These are phyloP conservation scores for Cenococcum geophilum DNA, from an alignment of 495 filamentous ascomycete species.

Conservation along the genomic window DNA sequence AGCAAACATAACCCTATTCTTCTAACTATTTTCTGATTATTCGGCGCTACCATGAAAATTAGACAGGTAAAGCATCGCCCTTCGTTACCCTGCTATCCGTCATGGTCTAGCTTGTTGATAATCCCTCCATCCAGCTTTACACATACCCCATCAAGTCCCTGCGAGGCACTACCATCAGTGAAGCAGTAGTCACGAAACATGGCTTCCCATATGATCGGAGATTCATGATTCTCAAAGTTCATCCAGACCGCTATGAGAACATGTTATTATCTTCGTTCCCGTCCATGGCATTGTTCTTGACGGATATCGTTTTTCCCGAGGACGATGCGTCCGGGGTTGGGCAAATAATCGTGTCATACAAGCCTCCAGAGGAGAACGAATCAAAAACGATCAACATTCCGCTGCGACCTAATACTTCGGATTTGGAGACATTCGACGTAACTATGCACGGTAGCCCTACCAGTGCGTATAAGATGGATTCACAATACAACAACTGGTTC, in stretches of 20 bases:
- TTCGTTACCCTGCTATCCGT: not conserved
- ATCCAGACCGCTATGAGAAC: conserved; percentile 39
- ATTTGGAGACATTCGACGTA: conserved; percentile 49
- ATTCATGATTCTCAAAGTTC: conserved; percentile 23
- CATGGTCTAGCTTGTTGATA: not conserved
- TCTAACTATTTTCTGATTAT: not conserved
- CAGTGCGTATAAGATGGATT: conserved; percentile 61
- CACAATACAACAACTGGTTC: conserved; percentile 67
- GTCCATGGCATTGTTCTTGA: conserved; percentile 62
- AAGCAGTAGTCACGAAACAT: conserved; percentile 53
- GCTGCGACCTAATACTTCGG: conserved; percentile 49
- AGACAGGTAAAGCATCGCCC: conserved; percentile 40
- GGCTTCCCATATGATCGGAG: conserved; percentile 68
- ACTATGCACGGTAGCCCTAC: conserved; percentile 59
- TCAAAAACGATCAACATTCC: conserved; percentile 50
- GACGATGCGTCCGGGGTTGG: conserved; percentile 29
- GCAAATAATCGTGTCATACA: conserved; percentile 54
- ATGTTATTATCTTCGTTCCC: conserved; percentile 63
- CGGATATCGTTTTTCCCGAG: conserved; percentile 45
- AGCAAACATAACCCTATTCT: not conserved
- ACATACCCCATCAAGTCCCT: conserved; percentile 87
- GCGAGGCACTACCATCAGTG: conserved; percentile 53
- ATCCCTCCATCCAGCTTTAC: conserved; percentile 53
- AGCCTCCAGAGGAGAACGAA: conserved; percentile 34
- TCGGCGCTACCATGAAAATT: conserved; percentile 35